These are phyloP conservation scores for Irpex sp. DNA, from an alignment of 1,284 basidiomycete genomes.

Conservation along the genomic window DNA sequence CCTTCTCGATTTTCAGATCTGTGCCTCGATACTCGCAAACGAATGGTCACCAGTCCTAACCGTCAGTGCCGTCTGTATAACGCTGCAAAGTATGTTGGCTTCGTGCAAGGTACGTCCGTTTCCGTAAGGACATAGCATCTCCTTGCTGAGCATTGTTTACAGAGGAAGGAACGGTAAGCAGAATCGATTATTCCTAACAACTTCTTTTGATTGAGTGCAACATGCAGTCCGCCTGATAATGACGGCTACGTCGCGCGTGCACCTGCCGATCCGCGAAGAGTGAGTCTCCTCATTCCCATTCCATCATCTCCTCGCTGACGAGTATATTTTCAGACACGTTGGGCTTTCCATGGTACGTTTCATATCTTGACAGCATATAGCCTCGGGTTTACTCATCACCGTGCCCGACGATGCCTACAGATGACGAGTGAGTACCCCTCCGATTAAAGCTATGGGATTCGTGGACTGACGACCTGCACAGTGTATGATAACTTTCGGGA, in stretches of 20 bases:
- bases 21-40: conserved; percentile 78
- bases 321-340: conserved; percentile 47
- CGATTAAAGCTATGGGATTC: not conserved
- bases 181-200: not conserved
- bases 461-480: not conserved
- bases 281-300: conserved; percentile 23
- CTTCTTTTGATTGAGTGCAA: not conserved
- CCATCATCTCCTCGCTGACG: conserved; percentile 7
- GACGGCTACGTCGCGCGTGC: conserved; percentile 73
- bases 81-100: conserved; percentile 82
- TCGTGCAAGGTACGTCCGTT: conserved; percentile 63
- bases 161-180: not conserved
- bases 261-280: conserved; percentile 87
- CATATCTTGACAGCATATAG: not conserved
- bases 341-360: conserved; percentile 68
- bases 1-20: conserved; percentile 46
- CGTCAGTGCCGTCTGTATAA: conserved; percentile 72
- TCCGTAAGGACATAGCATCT: conserved; percentile 11
- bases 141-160: not conserved
- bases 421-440: not conserved
- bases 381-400: not conserved
- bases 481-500: not conserved
- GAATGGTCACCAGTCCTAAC: conserved; percentile 85
- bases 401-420: not conserved
- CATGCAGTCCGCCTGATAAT: conserved; percentile 59